Conservation (phyloP, 345 rosid species). For the Kernera saxatilis region DNA sequence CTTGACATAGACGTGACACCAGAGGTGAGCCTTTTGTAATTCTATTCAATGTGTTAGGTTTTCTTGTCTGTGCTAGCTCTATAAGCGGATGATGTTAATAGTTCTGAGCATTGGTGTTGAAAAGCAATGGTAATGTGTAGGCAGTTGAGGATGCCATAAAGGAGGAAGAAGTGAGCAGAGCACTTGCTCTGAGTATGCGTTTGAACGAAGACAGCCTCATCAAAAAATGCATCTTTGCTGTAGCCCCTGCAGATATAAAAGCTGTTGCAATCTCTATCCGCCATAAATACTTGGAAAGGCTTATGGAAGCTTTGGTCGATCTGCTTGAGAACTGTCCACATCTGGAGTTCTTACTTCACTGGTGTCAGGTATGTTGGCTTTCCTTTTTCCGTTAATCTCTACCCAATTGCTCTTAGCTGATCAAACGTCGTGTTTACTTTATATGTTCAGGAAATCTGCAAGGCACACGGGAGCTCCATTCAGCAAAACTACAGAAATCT, state of each 20-base stretch:
- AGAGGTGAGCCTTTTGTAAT: slow-evolving; percentile 47
- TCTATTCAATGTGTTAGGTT: neutral
- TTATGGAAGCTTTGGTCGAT: slow-evolving; percentile 73
- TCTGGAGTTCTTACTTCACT: slow-evolving; percentile 73
- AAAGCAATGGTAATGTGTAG: slow-evolving; percentile 33
- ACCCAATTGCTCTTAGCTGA: neutral
- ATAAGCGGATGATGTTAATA: neutral
- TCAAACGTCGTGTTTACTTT: neutral
- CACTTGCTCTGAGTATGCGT: slow-evolving; percentile 82
- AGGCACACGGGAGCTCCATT: slow-evolving; percentile 71
- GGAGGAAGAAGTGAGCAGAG: slow-evolving; percentile 63
- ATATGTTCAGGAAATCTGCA: slow-evolving; percentile 68
- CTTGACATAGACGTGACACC: slow-evolving; percentile 98
- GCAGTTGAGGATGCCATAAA: slow-evolving; percentile 67
- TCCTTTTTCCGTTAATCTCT: neutral
- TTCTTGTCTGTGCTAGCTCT: neutral
- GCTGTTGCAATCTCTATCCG: slow-evolving; percentile 67
- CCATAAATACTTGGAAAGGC: slow-evolving; percentile 64
- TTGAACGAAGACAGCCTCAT: slow-evolving; percentile 79
- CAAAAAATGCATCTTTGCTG: slow-evolving; percentile 75
- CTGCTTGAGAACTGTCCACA: slow-evolving; percentile 87
- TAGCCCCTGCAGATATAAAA: slow-evolving; percentile 58
- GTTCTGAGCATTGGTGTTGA: neutral
- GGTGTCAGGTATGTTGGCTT: slow-evolving; percentile 68
- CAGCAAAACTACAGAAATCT: slow-evolving; percentile 73